Evolutionary conservation across 345 rosid species (phyloP).

Genomic region (Cardiospermum halicacabum): DNA sequence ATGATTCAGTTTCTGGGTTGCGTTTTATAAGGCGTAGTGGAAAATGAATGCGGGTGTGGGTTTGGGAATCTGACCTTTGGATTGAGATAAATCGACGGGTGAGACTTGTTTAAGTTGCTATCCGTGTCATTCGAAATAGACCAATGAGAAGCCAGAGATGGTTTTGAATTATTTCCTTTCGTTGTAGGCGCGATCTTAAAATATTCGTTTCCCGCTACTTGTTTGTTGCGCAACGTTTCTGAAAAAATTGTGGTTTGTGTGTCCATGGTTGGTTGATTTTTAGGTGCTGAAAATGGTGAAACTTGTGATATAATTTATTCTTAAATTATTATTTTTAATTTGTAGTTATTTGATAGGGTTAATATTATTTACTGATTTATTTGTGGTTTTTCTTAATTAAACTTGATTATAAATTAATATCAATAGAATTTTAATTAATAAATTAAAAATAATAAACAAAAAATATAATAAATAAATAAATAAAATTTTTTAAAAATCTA

Average conservation of each 20-base stretch:
- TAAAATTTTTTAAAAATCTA: too few relatives aligned
- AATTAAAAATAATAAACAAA: too few relatives aligned
- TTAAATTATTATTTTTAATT: too few relatives aligned
- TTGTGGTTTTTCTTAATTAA: too few relatives aligned
- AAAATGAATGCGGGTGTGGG: not conserved
- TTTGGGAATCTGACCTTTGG: slow-evolving; percentile 13
- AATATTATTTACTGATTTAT: too few relatives aligned
- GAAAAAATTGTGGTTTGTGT: too few relatives aligned
- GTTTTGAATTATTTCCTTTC: not conserved
- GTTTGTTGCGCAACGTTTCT: not conserved
- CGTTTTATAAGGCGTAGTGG: slow-evolving; percentile 6
- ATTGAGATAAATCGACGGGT: slow-evolving; percentile 7
- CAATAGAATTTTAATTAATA: too few relatives aligned
- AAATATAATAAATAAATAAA: too few relatives aligned
- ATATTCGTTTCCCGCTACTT: slow-evolving; percentile 13
- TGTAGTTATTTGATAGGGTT: too few relatives aligned
- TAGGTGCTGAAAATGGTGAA: too few relatives aligned
- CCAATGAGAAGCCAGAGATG: slow-evolving; percentile 12
- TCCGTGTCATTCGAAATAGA: slow-evolving; percentile 15
- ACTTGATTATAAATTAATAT: too few relatives aligned
- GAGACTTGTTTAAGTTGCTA: not conserved
- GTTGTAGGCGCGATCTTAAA: not conserved
- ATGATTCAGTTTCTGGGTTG: fast-evolving
- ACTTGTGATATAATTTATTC: not conserved
- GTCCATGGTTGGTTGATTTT: not conserved